Percentiles rank a stretch among this genome's conserved stretches.
These are phyloP conservation scores for Trichosanthes truncata DNA, from an alignment of 306 rosid species.

Conservation along the genomic window DNA sequence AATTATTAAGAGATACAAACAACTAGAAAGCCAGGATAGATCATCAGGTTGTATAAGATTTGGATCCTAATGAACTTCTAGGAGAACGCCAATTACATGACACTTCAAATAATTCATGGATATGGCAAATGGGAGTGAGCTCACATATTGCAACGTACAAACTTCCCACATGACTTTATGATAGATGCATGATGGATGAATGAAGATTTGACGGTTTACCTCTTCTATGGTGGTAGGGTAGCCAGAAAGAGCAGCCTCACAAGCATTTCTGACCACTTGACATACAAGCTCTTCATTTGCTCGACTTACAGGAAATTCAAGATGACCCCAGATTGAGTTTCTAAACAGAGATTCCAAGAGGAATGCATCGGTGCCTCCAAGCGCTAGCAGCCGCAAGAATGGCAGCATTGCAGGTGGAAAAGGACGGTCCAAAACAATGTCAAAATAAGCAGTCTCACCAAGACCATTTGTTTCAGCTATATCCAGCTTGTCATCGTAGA, in stretches of 20 bases:
- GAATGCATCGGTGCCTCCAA: slow-evolving; percentile 82
- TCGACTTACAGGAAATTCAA: slow-evolving; percentile 66
- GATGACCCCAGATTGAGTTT: slow-evolving; percentile 67
- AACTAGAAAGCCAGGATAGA: background rate
- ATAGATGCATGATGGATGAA: background rate
- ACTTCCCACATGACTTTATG: background rate
- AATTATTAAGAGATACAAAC: background rate
- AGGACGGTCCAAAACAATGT: slow-evolving; percentile 43
- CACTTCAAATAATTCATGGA: background rate
- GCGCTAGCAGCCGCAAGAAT: slow-evolving; percentile 68
- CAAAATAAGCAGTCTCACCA: slow-evolving; percentile 61
- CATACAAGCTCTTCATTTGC: slow-evolving; percentile 86
- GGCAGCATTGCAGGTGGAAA: slow-evolving; percentile 65
- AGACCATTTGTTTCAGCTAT: slow-evolving; percentile 74
- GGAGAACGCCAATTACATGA: background rate
- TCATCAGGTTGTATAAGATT: background rate
- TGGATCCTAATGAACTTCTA: background rate
- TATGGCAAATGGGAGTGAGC: background rate
- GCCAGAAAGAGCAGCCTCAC: slow-evolving; percentile 65
- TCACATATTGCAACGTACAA: background rate
- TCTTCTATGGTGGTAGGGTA: slow-evolving; percentile 81
- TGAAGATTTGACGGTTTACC: slow-evolving; percentile 27
- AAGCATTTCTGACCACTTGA: slow-evolving; percentile 56
- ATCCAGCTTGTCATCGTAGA: slow-evolving; percentile 75
- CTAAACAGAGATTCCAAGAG: slow-evolving; percentile 78